Conservation (phyloP, 2,329 filamentous ascomycete genomes). For the Alternaria solani region DNA sequence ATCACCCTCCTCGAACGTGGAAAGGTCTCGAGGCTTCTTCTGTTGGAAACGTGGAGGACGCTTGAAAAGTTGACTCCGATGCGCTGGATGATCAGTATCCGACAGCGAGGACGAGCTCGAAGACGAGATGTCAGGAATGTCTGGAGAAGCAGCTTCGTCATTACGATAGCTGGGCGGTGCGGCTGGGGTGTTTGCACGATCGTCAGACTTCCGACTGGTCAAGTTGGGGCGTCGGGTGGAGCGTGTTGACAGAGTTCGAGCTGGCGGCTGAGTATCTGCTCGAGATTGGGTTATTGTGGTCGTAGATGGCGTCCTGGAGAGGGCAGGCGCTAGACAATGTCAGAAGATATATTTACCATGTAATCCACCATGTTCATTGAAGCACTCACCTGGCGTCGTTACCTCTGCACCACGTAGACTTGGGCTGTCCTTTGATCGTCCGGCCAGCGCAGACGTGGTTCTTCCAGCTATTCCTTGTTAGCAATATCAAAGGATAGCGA, state of each 20-base stretch:
- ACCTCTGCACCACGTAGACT: slow-evolving; percentile 59
- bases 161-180: slow-evolving; percentile 14
- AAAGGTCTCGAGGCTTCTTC: slow-evolving; percentile 40
- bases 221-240: slow-evolving; percentile 35
- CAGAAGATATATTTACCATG: background rate
- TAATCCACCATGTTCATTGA: background rate
- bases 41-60: slow-evolving; percentile 50
- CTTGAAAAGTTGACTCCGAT: slow-evolving; percentile 56
- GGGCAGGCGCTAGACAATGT: slow-evolving; percentile 29
- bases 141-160: slow-evolving; percentile 32
- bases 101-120: slow-evolving; percentile 47
- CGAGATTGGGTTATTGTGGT: slow-evolving; percentile 57
- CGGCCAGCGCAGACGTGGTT: slow-evolving; percentile 63
- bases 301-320: slow-evolving; percentile 59
- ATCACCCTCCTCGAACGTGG: slow-evolving; percentile 39
- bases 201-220: slow-evolving; percentile 28
- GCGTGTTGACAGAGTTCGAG: slow-evolving; percentile 37
- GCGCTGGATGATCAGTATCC: slow-evolving; percentile 48
- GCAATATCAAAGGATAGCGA: background rate
- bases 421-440: slow-evolving; percentile 66
- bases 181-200: slow-evolving; percentile 14
- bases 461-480: slow-evolving; percentile 44
- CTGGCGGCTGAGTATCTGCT: slow-evolving; percentile 32
- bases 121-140: slow-evolving; percentile 35
- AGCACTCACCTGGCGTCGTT: slow-evolving; percentile 50